Evolutionary conservation across 352 stramenopile species (phyloP).

Genomic region (Phytophthora sojae): DNA sequence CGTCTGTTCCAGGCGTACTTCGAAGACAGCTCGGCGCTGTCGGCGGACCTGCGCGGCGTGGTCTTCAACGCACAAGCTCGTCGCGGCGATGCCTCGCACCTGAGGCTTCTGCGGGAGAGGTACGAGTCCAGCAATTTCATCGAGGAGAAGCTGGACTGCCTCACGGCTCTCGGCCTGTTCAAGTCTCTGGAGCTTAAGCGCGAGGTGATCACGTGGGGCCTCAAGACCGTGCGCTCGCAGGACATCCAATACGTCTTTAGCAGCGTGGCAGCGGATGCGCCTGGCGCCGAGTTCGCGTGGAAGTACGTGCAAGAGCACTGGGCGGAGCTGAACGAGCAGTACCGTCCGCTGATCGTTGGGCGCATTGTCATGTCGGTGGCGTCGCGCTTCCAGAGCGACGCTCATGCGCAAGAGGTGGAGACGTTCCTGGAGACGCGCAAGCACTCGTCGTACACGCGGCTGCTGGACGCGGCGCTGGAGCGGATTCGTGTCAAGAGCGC

Average conservation of each 20-base stretch:
- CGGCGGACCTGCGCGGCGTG: slow-evolving; percentile 67
- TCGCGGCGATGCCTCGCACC: slow-evolving; percentile 52
- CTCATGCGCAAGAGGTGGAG: slow-evolving; percentile 61
- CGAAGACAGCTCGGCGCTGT: slow-evolving; percentile 54
- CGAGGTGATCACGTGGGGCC: slow-evolving; percentile 71
- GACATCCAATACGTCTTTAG: slow-evolving; percentile 85
- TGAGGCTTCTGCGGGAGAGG: slow-evolving; percentile 55
- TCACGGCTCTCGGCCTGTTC: slow-evolving; percentile 74
- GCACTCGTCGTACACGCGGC: slow-evolving; percentile 69
- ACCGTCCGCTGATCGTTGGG: slow-evolving; percentile 65
- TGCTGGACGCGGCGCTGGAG: slow-evolving; percentile 76
- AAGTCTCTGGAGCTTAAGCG: slow-evolving; percentile 66
- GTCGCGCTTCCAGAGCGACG: slow-evolving; percentile 71
- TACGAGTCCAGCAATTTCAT: slow-evolving; percentile 85
- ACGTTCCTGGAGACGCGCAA: slow-evolving; percentile 70
- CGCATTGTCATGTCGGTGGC: slow-evolving; percentile 74
- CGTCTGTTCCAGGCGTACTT: slow-evolving; percentile 69
- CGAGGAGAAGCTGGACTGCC: slow-evolving; percentile 83
- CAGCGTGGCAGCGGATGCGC: slow-evolving; percentile 70
- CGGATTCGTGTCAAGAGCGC: slow-evolving; percentile 78
- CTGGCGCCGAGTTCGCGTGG: slow-evolving; percentile 66
- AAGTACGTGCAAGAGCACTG: slow-evolving; percentile 81
- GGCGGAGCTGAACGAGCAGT: slow-evolving; percentile 68
- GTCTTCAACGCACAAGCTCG: slow-evolving; percentile 69
- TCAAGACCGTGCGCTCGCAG: slow-evolving; percentile 78